Percentiles rank a stretch among this genome's conserved stretches.
Conservation (phyloP, 2,329 filamentous ascomycete species). For the Aspergillus sp. region DNA sequence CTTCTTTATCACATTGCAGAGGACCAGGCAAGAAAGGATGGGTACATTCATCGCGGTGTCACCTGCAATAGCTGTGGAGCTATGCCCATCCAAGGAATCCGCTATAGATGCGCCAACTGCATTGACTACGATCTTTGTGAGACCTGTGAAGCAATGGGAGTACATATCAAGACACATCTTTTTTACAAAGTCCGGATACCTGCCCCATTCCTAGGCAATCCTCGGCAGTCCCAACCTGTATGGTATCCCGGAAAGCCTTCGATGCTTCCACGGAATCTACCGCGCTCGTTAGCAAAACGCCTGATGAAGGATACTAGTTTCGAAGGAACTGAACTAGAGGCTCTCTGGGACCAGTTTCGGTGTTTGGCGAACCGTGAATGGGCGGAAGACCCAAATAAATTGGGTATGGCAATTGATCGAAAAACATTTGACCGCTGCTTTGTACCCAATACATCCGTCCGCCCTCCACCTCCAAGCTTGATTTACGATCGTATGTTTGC, state of each 20-base stretch:
- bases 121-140: conserved; percentile 95
- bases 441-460: conserved; percentile 77
- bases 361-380: conserved; percentile 88
- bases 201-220: conserved; percentile 75
- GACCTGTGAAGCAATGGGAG: conserved; percentile 71
- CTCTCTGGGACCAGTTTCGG: conserved; percentile 94
- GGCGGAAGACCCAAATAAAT: conserved; percentile 73
- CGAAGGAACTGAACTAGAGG: conserved; percentile 84
- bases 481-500: conserved; percentile 96
- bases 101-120: conserved; percentile 94
- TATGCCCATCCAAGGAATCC: conserved; percentile 84
- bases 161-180: conserved; percentile 86
- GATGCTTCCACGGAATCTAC: conserved; percentile 66
- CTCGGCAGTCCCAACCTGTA: conserved; percentile 75
- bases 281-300: conserved; percentile 65
- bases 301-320: conserved; percentile 72
- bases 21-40: conserved; percentile 82
- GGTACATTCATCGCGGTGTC: conserved; percentile 89
- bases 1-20: conserved; percentile 90
- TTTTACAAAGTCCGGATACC: conserved; percentile 96
- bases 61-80: conserved; percentile 87
- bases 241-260: conserved; percentile 89
- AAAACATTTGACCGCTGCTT: conserved; percentile 91
- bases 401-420: conserved; percentile 83
- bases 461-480: conserved; percentile 77